phyloP scores from a whole-genome alignment of 768 basidiomycete species.

The Russula sp. region DNA sequence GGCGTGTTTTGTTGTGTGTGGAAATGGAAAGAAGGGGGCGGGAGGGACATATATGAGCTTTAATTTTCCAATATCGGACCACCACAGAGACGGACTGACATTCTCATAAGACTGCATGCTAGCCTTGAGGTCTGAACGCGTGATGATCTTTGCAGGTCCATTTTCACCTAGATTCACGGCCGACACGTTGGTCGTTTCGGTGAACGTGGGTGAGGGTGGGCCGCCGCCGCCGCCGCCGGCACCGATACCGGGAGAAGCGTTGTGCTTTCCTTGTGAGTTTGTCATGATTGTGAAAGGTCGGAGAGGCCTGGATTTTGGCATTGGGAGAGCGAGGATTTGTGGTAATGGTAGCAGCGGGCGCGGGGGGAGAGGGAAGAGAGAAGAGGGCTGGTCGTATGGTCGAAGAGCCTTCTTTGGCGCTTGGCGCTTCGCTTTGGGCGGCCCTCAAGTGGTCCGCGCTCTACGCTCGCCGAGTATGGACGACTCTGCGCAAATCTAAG shows the following conservation, averaged over 20 bases:
- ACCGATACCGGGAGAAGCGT: slow-evolving; percentile 48
- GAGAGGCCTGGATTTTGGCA: slow-evolving; percentile 59
- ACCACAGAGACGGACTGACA: slow-evolving; percentile 44
- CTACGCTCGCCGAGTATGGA: background rate
- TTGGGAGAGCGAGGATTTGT: slow-evolving; percentile 26
- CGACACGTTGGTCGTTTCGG: slow-evolving; percentile 75
- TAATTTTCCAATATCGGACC: background rate
- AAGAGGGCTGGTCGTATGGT: background rate
- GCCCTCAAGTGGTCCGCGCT: background rate
- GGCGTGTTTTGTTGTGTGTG: background rate
- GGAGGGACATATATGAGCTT: background rate
- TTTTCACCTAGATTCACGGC: slow-evolving; percentile 71
- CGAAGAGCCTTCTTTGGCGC: background rate
- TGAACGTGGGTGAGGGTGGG: slow-evolving; percentile 82
- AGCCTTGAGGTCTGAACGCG: slow-evolving; percentile 69
- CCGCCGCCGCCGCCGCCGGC: slow-evolving; percentile 46
- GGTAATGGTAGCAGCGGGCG: background rate
- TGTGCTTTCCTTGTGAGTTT: slow-evolving; percentile 37
- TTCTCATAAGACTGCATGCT: slow-evolving; percentile 81
- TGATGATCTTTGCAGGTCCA: slow-evolving; percentile 80
- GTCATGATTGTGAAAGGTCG: slow-evolving; percentile 47
- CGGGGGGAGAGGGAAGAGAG: background rate
- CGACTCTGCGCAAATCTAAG: no score
- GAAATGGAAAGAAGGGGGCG: background rate
- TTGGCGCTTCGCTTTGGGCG: background rate